A percentile compares a stretch with the other conserved stretches of the same genome.
phyloP scores from a whole-genome alignment of 805 yeast species.

The Jamesozyma jinghongensis region DNA sequence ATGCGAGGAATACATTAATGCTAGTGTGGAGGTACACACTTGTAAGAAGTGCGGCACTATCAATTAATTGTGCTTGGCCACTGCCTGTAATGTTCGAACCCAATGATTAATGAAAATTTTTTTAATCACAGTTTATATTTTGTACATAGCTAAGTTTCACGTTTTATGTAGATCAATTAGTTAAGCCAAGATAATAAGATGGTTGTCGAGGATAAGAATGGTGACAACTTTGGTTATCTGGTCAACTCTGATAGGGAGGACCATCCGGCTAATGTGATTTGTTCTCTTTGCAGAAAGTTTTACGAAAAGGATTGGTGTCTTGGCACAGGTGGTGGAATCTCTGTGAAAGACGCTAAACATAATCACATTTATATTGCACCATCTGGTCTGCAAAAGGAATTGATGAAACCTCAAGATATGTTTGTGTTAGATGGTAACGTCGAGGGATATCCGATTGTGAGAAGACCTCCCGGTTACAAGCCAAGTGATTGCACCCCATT shows the following conservation, averaged over 20 bases:
- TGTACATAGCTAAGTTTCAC: too few relatives aligned
- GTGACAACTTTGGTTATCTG: neutral
- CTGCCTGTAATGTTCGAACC: too few relatives aligned
- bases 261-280: slow-evolving; percentile 80
- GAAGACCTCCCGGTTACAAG: slow-evolving; percentile 58
- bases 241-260: slow-evolving; percentile 36
- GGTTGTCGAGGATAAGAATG: neutral
- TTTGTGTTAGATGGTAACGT: slow-evolving; percentile 53
- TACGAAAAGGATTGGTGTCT: slow-evolving; percentile 85
- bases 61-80: too few relatives aligned
- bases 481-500: slow-evolving; percentile 95
- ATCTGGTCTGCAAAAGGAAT: slow-evolving; percentile 92
- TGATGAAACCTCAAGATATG: slow-evolving; percentile 73
- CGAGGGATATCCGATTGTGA: slow-evolving; percentile 40
- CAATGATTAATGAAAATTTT: neutral
- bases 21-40: slow-evolving; percentile 52
- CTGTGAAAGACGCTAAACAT: slow-evolving; percentile 42
- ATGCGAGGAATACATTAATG: slow-evolving; percentile 54
- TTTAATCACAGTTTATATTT: neutral
- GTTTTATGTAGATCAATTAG: too few relatives aligned
- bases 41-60: slow-evolving; percentile 68
- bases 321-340: slow-evolving; percentile 94
- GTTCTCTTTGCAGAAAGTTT: slow-evolving; percentile 68
- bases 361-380: slow-evolving; percentile 72
- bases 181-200: neutral